Evolutionary conservation across 768 basidiomycete species (phyloP), one percentile per base, ranked within the genome.

Genomic region (Boletus sensibilis): DNA sequence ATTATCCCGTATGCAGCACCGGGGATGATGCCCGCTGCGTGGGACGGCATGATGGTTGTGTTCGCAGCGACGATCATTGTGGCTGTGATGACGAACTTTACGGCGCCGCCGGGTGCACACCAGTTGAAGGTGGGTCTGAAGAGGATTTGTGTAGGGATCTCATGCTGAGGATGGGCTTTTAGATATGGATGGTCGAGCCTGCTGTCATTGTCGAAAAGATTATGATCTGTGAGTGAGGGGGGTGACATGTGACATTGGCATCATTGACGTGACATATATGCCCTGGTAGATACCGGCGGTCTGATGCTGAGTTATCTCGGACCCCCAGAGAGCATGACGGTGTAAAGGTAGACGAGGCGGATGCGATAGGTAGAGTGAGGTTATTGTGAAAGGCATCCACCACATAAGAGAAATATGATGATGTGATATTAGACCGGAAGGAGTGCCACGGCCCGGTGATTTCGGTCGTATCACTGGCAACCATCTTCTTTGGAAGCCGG

Each of bases 101-200:
- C 34, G 16, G 42, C 35, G 14, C 27, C 27, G 8, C 27, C 8
- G 8, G 27, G 27, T 27, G 27, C 27, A 27, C 42, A 35, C 29
- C 37, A 50, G 48, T 21, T 39, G 25, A 38, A 38, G 37, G 40
- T 40, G 11, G 20, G 39, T 13, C 39, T 40, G 12, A 21, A 7
- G 20, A 13, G 20, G 10, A 40, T 13, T n/a, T 39, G 37, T 38
- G 37, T 38, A 10, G 31, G 31, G 9, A 31, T 31, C 18, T 23
- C 10, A 23, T 23, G 11, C 29, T 43, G 41, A 42, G 34, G 38
- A 20, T 39, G n/a, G 7, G 38, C n/a, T 20, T 39, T 4, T 31
- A 50, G 50, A 31, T 41, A 27, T 51, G 40, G 50, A 51, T 51
- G 50, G 29, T 42, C 20, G 50, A 41, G 21, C 50, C 50, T 21